Percentiles rank a stretch among this genome's conserved stretches.
These are phyloP conservation scores for Hymenoscyphus repandus DNA, from an alignment of 2,329 filamentous ascomycete genomes.

Conservation along the genomic window DNA sequence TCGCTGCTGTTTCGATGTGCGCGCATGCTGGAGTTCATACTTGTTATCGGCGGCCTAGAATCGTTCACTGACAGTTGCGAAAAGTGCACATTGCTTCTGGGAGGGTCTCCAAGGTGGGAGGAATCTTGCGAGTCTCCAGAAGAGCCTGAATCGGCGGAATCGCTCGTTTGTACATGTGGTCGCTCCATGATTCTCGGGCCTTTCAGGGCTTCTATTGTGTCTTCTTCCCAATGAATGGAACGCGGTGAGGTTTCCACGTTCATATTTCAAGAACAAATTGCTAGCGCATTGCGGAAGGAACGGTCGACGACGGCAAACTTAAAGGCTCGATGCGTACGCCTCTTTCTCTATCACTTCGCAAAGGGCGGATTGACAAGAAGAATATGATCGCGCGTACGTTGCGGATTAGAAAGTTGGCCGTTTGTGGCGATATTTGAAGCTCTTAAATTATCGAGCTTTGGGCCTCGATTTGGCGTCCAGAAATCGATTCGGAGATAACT, in stretches of 20 bases:
- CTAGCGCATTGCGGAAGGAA: conserved; percentile 3
- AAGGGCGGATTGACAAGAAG: background rate
- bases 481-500: no score
- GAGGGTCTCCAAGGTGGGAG: conserved; percentile 15
- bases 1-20: conserved; percentile 39
- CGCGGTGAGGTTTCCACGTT: conserved; percentile 47
- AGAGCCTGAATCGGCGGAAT: conserved; percentile 44
- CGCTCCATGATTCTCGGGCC: conserved; percentile 31
- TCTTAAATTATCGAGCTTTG: no score
- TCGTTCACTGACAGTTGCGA: conserved; percentile 22
- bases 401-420: no score
- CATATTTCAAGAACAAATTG: conserved; percentile 19
- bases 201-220: conserved; percentile 39
- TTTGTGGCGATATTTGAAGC: no score
- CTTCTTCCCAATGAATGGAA: conserved; percentile 49
- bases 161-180: conserved; percentile 30
- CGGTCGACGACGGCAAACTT: background rate
- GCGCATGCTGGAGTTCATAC: conserved; percentile 31
- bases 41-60: conserved; percentile 22
- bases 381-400: background rate
- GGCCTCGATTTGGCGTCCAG: no score
- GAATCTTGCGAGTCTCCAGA: conserved; percentile 34
- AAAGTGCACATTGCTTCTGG: conserved; percentile 16
- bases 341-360: background rate
- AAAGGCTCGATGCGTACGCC: no score